phyloP scores from a whole-genome alignment of 2,329 filamentous ascomycete genomes.

The Scolecobasidium constrictum region DNA sequence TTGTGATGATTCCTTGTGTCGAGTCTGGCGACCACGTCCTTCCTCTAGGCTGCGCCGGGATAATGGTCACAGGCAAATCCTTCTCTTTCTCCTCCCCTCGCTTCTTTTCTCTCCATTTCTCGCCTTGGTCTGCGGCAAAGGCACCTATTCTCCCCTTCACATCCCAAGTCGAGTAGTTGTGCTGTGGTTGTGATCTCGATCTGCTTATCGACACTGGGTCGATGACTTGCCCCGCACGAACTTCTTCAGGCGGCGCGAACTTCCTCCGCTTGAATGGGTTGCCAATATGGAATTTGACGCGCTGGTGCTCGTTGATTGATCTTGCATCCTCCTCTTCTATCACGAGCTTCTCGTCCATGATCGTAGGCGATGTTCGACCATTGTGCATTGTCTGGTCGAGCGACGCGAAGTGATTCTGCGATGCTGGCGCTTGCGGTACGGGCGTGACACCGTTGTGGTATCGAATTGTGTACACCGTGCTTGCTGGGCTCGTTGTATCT shows the following conservation, averaged over 20 bases:
- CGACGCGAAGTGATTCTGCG: conserved; percentile 14
- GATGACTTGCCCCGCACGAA: conserved; percentile 44
- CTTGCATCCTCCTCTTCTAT: neutral
- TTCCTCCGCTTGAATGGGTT: conserved; percentile 49
- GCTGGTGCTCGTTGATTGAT: neutral
- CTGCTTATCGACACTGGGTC: conserved; percentile 24
- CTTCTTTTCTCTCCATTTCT: conserved; percentile 26
- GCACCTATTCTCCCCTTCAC: conserved; percentile 35
- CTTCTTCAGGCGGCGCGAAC: conserved; percentile 47
- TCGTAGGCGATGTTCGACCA: neutral
- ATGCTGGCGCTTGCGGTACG: conserved; percentile 25
- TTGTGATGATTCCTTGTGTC: neutral
- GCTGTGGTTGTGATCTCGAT: conserved; percentile 23
- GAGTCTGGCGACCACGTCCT: conserved; percentile 42
- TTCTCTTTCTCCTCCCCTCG: conserved; percentile 20
- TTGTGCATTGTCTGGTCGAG: conserved; percentile 1
- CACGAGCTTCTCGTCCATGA: conserved; percentile 5
- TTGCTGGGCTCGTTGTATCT: conserved; percentile 51
- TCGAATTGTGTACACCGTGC: conserved; percentile 52
- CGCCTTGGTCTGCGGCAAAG: conserved; percentile 38
- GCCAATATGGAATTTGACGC: conserved; percentile 20
- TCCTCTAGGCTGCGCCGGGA: conserved; percentile 46
- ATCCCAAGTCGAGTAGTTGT: conserved; percentile 33
- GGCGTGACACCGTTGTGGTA: conserved; percentile 45
- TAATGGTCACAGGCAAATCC: conserved; percentile 46